Conservation (phyloP, 768 basidiomycete genomes). For the Daedaleopsis sinensis region DNA sequence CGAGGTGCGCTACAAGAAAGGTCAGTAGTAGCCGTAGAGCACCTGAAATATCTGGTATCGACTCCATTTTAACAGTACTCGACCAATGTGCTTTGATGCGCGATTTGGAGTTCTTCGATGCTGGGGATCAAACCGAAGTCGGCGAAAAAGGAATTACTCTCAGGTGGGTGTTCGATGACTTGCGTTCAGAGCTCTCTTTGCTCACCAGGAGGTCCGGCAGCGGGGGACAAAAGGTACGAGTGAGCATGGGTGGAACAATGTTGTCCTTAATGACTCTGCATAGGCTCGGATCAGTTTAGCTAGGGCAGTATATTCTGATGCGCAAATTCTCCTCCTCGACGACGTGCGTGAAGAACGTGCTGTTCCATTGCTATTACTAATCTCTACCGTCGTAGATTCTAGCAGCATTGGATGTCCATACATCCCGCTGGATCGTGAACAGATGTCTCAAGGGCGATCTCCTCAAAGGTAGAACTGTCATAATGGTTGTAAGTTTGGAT, state of each 20-base stretch:
- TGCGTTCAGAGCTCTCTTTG: background rate
- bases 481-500: constrained; percentile 43
- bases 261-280: too few relatives aligned
- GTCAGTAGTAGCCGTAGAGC: constrained; percentile 16
- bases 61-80: constrained; percentile 29
- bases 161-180: constrained; percentile 26
- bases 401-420: constrained; percentile 54
- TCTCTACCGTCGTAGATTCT: constrained; percentile 31
- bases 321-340: constrained; percentile 42
- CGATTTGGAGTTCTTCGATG: constrained; percentile 50
- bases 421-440: constrained; percentile 49
- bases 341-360: constrained; percentile 29
- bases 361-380: too few relatives aligned
- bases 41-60: too few relatives aligned
- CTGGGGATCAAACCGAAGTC: constrained; percentile 57
- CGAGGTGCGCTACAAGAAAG: constrained; percentile 45
- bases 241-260: background rate
- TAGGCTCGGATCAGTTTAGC: constrained; percentile 44
- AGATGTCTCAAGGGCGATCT: constrained; percentile 48
- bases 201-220: constrained; percentile 14
- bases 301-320: constrained; percentile 42
- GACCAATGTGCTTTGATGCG: constrained; percentile 44
- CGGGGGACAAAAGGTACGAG: constrained; percentile 48
- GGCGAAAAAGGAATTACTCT: constrained; percentile 59
- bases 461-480: constrained; percentile 46